Evolutionary conservation across 2,329 filamentous ascomycete species (phyloP), one percentile per base, ranked within the genome.

Genomic region (Tolypocladium ovalisporum): DNA sequence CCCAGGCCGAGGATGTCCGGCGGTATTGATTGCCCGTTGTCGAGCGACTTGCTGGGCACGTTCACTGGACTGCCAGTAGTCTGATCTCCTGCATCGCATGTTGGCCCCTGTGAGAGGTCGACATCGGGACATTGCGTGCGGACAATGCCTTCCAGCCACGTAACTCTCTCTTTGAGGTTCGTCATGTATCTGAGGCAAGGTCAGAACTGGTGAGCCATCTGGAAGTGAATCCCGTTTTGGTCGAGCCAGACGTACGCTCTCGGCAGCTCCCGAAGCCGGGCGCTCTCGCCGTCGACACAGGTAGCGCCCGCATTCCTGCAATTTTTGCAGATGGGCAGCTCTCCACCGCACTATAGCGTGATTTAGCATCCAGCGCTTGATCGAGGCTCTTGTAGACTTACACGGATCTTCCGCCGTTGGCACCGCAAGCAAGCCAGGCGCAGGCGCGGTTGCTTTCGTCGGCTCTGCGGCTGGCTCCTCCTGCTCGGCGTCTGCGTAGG

Each of bases 381-480:
- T n/a, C 4, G 19, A n/a, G 19, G 4, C 19, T 22, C 4, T 9
- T 34, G 27, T 32, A 34, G 10, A 60, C 70, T 29, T 67, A 76
- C 76, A 52, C 72, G 72, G 62, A 80, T 79, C 65, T 80, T 80
- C 32, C 78, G 70, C 47, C 75, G 68, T 59, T 80, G 77, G 57
- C 78, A 80, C 6, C 71, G 66, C 22, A 64, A 62, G 61, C 67
- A 67, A 0, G 68, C 65, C 52, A 74, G 61, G 7, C 67, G 63
- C 49, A 68, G 60, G 19, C 69, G 62, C 32, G 63, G 61, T 35
- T 6, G 27, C 47, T 51, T 27, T 12, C 65, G 69, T 12, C 64
- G 65, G 51, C 63, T 61, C 7, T 61, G 57, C 37, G 60, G 59
- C 17, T 63, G 65, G 10, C 40, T 52, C 56, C 59, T 57, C 39